Base-by-base conservation (phyloP, 2,329 filamentous ascomycete species). In the Epichloe scottii region DNA sequence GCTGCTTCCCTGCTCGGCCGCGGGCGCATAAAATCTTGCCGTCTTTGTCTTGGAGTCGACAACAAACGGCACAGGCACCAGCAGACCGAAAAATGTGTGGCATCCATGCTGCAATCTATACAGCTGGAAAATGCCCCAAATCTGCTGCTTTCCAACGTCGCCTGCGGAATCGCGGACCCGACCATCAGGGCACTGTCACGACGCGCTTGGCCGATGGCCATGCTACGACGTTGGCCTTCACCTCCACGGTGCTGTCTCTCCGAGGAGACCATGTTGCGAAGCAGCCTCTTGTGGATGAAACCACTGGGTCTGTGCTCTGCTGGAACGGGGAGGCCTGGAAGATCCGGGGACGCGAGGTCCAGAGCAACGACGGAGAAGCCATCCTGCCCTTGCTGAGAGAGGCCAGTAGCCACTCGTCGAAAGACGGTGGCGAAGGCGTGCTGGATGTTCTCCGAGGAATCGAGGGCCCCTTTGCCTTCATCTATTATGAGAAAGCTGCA, bases 241-340 rank as follows among this genome's bases (percentile, higher is more conserved):
- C 81, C 12, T 93, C 91, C 6, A 94, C 89, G 0, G 91, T 98
- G 0, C 78, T 97, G n/a, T 83, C 89, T 4, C 73, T 98, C n/a
- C 81, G 93, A 59, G 91, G 91, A 26, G 77, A 81, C 47, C 72
- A 79, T 55, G 63, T 93, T 47, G 79, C 83, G 6, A 64, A 69
- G 35, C 93, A 97, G 65, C 93, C 93, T 2, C 76, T 95, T 4
- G 66, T 76, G 41, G 78, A 85, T 56, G 38, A 62, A 3, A 55
- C 59, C 0, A 76, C 75, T 0, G 74, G 75, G 4, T 88, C 84
- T 1, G 72, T 87, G 1, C 74, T 98, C 2, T 96, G 91, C 74
- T 98, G 93, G 93, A 98, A 98, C 62, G 93, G 93, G 42, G 93
- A 98, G 65, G 91, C 89, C 1, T 98, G 93, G 93, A 84, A 78